Conservation (phyloP, 1,284 basidiomycete genomes). For the Pseudozyma pruni region DNA sequence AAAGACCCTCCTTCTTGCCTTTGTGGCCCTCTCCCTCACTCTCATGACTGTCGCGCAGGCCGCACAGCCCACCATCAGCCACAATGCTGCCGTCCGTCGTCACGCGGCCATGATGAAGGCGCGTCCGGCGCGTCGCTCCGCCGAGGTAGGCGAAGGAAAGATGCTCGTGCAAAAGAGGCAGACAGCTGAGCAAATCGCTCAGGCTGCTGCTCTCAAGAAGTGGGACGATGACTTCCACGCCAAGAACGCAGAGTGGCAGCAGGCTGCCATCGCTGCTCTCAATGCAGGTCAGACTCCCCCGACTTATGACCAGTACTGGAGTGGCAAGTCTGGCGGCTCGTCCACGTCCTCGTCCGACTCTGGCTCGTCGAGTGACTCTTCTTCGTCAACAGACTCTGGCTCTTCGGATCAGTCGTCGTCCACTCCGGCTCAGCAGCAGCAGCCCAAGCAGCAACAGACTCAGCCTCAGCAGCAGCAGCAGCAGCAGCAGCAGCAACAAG, state of each 20-base stretch:
- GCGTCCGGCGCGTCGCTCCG: constrained; percentile 30
- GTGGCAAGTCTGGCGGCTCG: constrained; percentile 26
- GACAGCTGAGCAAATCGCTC: constrained; percentile 39
- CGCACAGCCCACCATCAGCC: constrained; percentile 39
- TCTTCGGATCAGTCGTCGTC: constrained; percentile 33
- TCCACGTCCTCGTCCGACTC: constrained; percentile 63
- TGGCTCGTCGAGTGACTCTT: constrained; percentile 65
- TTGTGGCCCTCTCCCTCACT: constrained; percentile 33
- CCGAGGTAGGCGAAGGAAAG: constrained; percentile 24
- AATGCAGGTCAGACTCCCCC: constrained; percentile 50
- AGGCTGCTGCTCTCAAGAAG: constrained; percentile 38
- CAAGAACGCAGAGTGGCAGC: constrained; percentile 57
- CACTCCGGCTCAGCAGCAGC: constrained; percentile 8
- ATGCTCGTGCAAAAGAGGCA: constrained; percentile 35
- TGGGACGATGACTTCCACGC: constrained; percentile 46
- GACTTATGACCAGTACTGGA: constrained; percentile 44
- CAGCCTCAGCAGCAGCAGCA: constrained; percentile 5
- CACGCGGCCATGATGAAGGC: constrained; percentile 24
- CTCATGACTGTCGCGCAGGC: constrained; percentile 35
- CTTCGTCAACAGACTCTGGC: constrained; percentile 15
- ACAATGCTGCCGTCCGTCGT: constrained; percentile 39
- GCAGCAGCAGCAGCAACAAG: constrained; percentile 1
- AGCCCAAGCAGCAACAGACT: constrained; percentile 5
- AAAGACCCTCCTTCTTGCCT: constrained; percentile 33
- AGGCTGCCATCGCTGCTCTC: constrained; percentile 48